These are phyloP conservation scores for Cyathus pygmaeus DNA, from an alignment of 1,284 basidiomycete species.

Conservation along the genomic window DNA sequence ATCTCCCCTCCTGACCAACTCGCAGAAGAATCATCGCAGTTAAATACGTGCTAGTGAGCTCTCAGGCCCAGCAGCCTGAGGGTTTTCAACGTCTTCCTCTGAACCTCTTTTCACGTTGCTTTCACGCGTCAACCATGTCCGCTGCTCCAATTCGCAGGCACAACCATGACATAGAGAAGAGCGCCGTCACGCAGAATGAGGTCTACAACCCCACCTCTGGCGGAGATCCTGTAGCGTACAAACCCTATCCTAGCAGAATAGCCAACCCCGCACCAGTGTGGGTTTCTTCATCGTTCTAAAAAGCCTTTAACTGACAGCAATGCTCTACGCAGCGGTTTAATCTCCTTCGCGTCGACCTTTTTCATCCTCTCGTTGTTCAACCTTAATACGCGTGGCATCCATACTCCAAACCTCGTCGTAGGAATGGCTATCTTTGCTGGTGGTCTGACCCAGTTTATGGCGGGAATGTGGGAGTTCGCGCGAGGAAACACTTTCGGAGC, in stretches of 20 bases:
- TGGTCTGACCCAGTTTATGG: slow-evolving; percentile 82
- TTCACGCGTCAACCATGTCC: no score
- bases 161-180: not conserved
- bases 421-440: slow-evolving; percentile 88
- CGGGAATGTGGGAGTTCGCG: slow-evolving; percentile 87
- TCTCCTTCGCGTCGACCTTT: slow-evolving; percentile 79
- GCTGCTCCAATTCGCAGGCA: not conserved
- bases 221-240: not conserved
- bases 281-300: slow-evolving; percentile 23
- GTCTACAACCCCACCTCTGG: not conserved
- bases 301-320: not conserved
- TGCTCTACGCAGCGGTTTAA: slow-evolving; percentile 63
- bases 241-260: slow-evolving; percentile 35
- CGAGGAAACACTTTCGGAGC: slow-evolving; percentile 77
- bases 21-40: no score
- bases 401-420: slow-evolving; percentile 77
- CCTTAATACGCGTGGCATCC: slow-evolving; percentile 60
- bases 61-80: no score
- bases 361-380: slow-evolving; percentile 79
- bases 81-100: no score
- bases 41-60: no score
- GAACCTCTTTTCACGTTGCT: no score
- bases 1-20: no score
- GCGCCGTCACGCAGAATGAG: not conserved
- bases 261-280: slow-evolving; percentile 67